Evolutionary conservation across 2,329 filamentous ascomycete species (phyloP), one percentile per base, ranked within the genome.

Genomic region (Ophioceras dolichostomum): DNA sequence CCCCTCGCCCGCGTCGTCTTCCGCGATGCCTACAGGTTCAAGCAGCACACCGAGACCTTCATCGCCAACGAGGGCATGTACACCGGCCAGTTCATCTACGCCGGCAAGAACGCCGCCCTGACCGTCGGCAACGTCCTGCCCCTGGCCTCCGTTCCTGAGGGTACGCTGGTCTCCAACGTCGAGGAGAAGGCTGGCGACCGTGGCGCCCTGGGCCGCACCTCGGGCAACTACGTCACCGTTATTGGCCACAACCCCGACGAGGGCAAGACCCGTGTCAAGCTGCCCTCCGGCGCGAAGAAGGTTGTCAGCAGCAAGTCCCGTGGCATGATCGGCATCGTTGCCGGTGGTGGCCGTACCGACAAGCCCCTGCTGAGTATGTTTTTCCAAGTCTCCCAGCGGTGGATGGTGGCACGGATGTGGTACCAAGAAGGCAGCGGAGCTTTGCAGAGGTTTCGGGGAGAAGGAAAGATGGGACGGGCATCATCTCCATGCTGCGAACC

Each of bases 41-140:
- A 94, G 81, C 81, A 88, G 64, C 73, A 87, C 65, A 89, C 83
- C 67, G 88, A 98, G 82, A 98, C 91, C 55, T 95, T 98, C 82
- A 98, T 98, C 63, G 91, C 91, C 70, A 98, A 96, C 73, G 91
- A 96, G 77, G 91, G 91, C 74, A 95, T 96, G 88, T 98, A 96
- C 85, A 95, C 91, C 53, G 91, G 91, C 65, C 91, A 98, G 71
- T 98, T 98, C 79, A 87, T 98, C 82, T 98, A 98, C 72, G 91
- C 89, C 63, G 91, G 91, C 65, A 98, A 98, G 86, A 91, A 94
- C 73, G 91, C 91, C 58, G 75, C 82, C 52, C 79, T 98, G 61
- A 96, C 84, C 60, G 81, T 98, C 67, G 91, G 91, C 68, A 98
- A 98, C 78, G 70, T 98, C 62, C 85, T 98, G 47, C 91, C 91